phyloP scores from a whole-genome alignment of 202 grass and related monocot species.

The Elaeis oleifera region DNA sequence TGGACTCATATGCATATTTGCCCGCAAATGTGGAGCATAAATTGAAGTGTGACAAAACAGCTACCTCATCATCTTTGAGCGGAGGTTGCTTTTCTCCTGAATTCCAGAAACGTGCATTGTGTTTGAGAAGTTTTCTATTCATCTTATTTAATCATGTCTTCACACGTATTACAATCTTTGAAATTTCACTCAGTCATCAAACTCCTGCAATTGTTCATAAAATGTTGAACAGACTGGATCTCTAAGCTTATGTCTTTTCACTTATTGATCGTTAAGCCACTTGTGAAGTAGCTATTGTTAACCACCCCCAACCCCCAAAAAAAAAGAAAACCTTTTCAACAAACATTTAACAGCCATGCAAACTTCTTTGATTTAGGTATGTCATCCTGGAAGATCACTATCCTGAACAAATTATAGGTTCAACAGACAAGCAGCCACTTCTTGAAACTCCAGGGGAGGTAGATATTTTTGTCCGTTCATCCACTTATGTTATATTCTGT shows the following conservation, averaged over 20 bases:
- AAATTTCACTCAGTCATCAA: too few species aligned
- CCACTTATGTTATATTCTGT: slow-evolving; percentile 5
- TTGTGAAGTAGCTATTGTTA: too few species aligned
- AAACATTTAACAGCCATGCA: background rate
- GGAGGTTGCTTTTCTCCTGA: slow-evolving; percentile 32
- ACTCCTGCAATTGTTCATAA: too few species aligned
- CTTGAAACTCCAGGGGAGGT: slow-evolving; percentile 98
- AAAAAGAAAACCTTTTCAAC: background rate
- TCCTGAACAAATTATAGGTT: slow-evolving; percentile 58
- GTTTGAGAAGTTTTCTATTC: background rate
- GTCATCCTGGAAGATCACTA: slow-evolving; percentile 32
- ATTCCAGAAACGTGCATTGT: background rate
- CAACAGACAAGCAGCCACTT: slow-evolving; percentile 79
- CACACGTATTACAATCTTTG: too few species aligned
- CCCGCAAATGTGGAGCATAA: slow-evolving; percentile 64
- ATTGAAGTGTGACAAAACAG: slow-evolving; percentile 41
- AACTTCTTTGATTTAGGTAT: slow-evolving; percentile 44
- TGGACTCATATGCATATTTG: slow-evolving; percentile 91
- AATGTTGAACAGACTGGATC: too few species aligned
- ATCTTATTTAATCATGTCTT: too few species aligned
- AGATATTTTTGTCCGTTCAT: slow-evolving; percentile 23
- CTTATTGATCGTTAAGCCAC: too few species aligned
- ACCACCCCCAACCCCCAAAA: too few species aligned
- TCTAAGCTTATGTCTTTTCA: too few species aligned
- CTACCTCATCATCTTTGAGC: slow-evolving; percentile 77